These are phyloP conservation scores for Geotrichum reessii DNA, from an alignment of 1,139 yeast species.

Conservation along the genomic window DNA sequence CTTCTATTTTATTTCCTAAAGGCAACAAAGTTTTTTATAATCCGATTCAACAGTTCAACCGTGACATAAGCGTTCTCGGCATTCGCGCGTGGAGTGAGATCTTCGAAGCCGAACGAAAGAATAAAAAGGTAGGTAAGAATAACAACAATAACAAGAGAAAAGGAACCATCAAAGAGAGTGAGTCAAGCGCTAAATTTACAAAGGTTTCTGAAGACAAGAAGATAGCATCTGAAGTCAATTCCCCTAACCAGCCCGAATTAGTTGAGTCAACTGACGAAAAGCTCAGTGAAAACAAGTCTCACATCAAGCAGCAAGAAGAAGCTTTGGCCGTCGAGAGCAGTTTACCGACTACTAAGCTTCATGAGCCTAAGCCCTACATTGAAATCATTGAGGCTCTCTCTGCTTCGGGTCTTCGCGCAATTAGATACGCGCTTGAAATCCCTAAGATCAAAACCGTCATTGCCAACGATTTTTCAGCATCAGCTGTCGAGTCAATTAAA, in stretches of 20 bases:
- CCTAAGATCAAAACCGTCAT: slow-evolving; percentile 64
- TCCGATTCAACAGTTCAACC: slow-evolving; percentile 92
- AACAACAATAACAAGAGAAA: slow-evolving; percentile 9
- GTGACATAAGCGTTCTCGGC: slow-evolving; percentile 81
- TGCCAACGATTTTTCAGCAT: slow-evolving; percentile 83
- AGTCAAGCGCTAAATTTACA: background rate
- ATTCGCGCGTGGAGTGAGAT: slow-evolving; percentile 80
- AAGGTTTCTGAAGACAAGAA: slow-evolving; percentile 22
- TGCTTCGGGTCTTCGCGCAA: slow-evolving; percentile 92
- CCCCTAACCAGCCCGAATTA: slow-evolving; percentile 7
- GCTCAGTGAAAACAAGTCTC: slow-evolving; percentile 9
- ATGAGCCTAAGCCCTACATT: slow-evolving; percentile 42
- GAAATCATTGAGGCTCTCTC: slow-evolving; percentile 82
- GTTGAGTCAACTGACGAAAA: slow-evolving; percentile 7
- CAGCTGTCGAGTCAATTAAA: slow-evolving; percentile 79
- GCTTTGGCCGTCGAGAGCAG: slow-evolving; percentile 13
- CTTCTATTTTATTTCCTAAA: slow-evolving; percentile 71
- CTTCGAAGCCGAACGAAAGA: slow-evolving; percentile 34
- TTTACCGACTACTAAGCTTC: slow-evolving; percentile 15
- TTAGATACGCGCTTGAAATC: slow-evolving; percentile 86
- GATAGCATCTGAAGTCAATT: slow-evolving; percentile 20
- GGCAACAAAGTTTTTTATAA: slow-evolving; percentile 85
- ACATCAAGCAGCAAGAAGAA: slow-evolving; percentile 3
- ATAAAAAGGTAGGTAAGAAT: slow-evolving; percentile 31
- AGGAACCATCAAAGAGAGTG: slow-evolving; percentile 3